Conservation (phyloP, 345 rosid genomes). For the Boechera divaricarpa region DNA sequence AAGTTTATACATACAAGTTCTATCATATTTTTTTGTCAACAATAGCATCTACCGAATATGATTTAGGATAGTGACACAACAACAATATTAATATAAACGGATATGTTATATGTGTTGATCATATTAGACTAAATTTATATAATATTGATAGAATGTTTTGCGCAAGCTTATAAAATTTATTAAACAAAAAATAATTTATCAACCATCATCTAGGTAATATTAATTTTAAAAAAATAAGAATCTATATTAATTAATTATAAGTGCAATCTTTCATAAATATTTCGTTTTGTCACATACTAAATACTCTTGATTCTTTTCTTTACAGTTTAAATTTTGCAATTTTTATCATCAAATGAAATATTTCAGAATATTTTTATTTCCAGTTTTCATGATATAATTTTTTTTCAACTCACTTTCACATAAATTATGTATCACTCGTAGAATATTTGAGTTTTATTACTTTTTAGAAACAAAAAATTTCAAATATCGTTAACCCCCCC, state of each 20-base stretch:
- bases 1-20: background rate
- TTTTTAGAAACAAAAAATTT: background rate
- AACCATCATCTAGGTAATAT: background rate
- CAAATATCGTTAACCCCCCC: background rate
- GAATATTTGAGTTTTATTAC: background rate
- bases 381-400: background rate
- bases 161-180: background rate
- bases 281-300: background rate
- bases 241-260: too few species aligned
- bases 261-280: background rate
- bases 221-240: background rate
- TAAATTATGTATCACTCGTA: background rate
- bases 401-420: background rate
- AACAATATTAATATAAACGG: too few species aligned
- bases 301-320: background rate
- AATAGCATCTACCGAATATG: background rate
- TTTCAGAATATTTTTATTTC: background rate
- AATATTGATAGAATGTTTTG: background rate
- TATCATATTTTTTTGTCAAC: background rate
- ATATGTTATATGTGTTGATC: too few species aligned
- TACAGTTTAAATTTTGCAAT: background rate
- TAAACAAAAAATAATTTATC: background rate
- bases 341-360: background rate
- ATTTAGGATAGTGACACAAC: too few species aligned
- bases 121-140: too few species aligned